phyloP scores from a whole-genome alignment of 1,139 yeast genomes.

The Suzukiozyma palmioleophila region DNA sequence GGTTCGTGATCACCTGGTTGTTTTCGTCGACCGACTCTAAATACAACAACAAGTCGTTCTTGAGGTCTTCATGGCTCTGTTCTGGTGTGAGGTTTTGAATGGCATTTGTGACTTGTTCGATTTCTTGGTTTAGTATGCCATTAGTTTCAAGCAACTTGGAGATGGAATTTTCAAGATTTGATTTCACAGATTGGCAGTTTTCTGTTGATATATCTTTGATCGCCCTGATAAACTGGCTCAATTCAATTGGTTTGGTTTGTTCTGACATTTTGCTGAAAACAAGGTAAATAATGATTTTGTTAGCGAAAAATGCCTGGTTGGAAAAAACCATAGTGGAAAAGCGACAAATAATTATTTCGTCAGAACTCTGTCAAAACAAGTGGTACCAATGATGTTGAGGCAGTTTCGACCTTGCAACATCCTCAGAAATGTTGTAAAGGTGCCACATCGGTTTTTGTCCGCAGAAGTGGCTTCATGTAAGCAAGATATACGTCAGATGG shows the following conservation, averaged over 20 bases:
- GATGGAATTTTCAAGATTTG: constrained; percentile 24
- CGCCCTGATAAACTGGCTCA: constrained; percentile 26
- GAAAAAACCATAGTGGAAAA: not conserved
- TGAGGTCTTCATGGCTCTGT: constrained; percentile 11
- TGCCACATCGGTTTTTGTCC: not conserved
- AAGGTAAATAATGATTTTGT: too few species aligned
- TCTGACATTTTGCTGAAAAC: constrained; percentile 12
- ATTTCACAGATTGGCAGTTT: constrained; percentile 18
- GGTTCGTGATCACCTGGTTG: constrained; percentile 24
- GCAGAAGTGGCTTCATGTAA: not conserved
- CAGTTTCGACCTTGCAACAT: not conserved
- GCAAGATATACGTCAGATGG: not conserved
- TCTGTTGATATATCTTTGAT: constrained; percentile 33
- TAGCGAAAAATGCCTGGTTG: not conserved
- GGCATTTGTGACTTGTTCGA: constrained; percentile 10
- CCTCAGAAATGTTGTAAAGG: not conserved
- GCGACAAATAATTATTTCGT: too few species aligned
- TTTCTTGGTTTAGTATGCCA: constrained; percentile 23
- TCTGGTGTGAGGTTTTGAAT: constrained; percentile 10
- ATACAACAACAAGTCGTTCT: constrained; percentile 25
- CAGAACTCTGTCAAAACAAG: too few species aligned
- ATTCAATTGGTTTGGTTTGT: constrained; percentile 21
- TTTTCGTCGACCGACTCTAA: constrained; percentile 32
- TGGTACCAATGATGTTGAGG: not conserved
- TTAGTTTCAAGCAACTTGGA: constrained; percentile 31